These are phyloP conservation scores for Hymenoscyphus infarciens DNA, from an alignment of 2,329 filamentous ascomycete genomes.

Conservation along the genomic window DNA sequence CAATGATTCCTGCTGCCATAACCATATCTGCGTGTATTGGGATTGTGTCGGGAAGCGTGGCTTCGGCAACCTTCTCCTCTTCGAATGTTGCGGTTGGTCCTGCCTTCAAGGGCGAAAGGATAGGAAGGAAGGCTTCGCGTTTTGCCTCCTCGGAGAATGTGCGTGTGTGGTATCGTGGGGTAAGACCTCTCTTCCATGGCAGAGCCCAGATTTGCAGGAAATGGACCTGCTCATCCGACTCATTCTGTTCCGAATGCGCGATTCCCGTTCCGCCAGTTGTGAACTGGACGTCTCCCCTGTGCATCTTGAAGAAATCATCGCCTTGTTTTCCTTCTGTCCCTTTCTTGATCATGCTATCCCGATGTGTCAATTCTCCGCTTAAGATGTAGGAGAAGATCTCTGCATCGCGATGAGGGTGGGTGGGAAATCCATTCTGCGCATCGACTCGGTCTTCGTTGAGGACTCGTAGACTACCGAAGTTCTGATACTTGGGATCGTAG, in stretches of 20 bases:
- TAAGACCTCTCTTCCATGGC: conserved; percentile 69
- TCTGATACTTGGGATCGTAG: conserved; percentile 54
- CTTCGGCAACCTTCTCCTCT: conserved; percentile 62
- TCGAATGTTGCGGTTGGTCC: conserved; percentile 58
- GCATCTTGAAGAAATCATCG: conserved; percentile 67
- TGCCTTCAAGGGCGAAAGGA: conserved; percentile 70
- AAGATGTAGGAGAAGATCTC: conserved; percentile 89
- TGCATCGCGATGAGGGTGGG: conserved; percentile 80
- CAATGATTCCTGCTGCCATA: conserved; percentile 75
- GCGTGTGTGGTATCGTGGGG: conserved; percentile 72
- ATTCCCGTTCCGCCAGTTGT: conserved; percentile 63
- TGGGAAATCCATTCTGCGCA: conserved; percentile 72
- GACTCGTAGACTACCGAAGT: conserved; percentile 75
- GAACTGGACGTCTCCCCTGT: conserved; percentile 81
- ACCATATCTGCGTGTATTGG: conserved; percentile 81
- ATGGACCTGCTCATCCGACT: conserved; percentile 68
- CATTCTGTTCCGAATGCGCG: conserved; percentile 79
- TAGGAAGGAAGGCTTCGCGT: conserved; percentile 64
- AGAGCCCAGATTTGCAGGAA: conserved; percentile 88
- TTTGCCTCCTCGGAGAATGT: conserved; percentile 72
- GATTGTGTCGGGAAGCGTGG: conserved; percentile 63
- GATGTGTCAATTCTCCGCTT: conserved; percentile 81
- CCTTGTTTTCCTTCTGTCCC: conserved; percentile 51
- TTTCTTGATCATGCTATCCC: conserved; percentile 78
- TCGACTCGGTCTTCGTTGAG: conserved; percentile 86